Base-by-base conservation (phyloP, 805 yeast species). In the Metschnikowia picachoensis region DNA sequence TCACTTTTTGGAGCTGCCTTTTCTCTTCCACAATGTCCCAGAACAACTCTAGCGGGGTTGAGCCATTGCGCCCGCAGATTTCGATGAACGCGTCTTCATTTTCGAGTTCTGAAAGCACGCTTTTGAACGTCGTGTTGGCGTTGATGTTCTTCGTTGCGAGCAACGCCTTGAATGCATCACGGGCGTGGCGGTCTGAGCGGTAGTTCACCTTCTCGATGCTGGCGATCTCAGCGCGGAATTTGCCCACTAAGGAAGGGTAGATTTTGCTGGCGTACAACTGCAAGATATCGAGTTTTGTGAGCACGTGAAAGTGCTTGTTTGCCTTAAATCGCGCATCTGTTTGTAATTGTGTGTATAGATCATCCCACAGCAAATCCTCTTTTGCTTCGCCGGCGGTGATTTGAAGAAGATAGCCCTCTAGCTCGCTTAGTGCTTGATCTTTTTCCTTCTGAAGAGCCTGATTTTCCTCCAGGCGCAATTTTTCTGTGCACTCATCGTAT, bases 31-130 rank as follows among this genome's bases (percentile, higher is more conserved):
- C 73, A 0, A 77, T 57, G 60, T 90, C 96, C 78, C 87, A 77
- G 60, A 85, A 89, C 35, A 87, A 64, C 51, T 89, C 95, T 35
- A 83, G 58, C 0, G 96, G 85, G 1, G 82, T 75, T 0, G 96
- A 88, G 0, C 96, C 96, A 37, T 77, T 72, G 44, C 90, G 74
- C 0, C 95, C 96, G 46, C 89, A 72, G 32, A 89, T 51, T 17
- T 74, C 79, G 13, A 77, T 56, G 58, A 85, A 89, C 13, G 79
- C 66, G 38, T 69, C 70, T 49, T 83, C 85, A 30, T 77, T 75
- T 48, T 78, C 78, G 1, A 88, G 55, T 5, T 58, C 48, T 0
- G 74, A 67, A 35, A 78, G 72, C 2, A 87, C 57, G 20, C 83
- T 83, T 39, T 62, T 65, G 83, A 95, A 89, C 41, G 64, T 69